Percentiles rank a stretch among this genome's conserved stretches.
Conservation (phyloP, 441 rosid genomes). For the Geranium incanum region DNA sequence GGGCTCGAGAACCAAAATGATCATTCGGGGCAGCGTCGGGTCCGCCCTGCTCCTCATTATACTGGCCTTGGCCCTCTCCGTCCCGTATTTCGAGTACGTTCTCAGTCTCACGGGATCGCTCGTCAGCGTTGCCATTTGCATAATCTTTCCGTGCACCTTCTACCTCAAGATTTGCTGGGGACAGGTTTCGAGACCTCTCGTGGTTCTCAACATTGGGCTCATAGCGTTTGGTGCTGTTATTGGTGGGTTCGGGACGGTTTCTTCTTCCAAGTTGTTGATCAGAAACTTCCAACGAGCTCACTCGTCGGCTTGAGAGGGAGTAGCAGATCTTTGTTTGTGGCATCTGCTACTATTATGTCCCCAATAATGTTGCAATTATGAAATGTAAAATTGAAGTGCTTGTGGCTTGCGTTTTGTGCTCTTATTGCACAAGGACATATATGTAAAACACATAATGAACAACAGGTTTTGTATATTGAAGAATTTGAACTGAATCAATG, state of each 20-base stretch:
- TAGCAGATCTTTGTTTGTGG: not conserved
- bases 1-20: slow-evolving; percentile 28
- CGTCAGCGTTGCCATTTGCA: slow-evolving; percentile 42
- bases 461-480: too few relatives aligned
- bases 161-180: slow-evolving; percentile 59
- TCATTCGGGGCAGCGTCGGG: slow-evolving; percentile 44
- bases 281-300: slow-evolving; percentile 25
- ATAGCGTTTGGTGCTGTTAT: slow-evolving; percentile 43
- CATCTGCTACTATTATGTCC: not conserved
- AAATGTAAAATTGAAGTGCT: too few relatives aligned
- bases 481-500: too few relatives aligned
- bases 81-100: slow-evolving; percentile 63
- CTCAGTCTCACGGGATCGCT: slow-evolving; percentile 68
- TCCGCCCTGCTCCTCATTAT: slow-evolving; percentile 44
- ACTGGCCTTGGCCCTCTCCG: slow-evolving; percentile 42
- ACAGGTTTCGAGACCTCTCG: slow-evolving; percentile 27
- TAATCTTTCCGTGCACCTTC: slow-evolving; percentile 53
- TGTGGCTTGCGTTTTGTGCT: too few relatives aligned
- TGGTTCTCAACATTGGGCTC: slow-evolving; percentile 35
- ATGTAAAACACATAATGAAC: too few relatives aligned
- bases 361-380: too few relatives aligned
- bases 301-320: not conserved
- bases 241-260: slow-evolving; percentile 47
- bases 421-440: too few relatives aligned
- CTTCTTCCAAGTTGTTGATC: slow-evolving; percentile 43